Evolutionary conservation across 2,329 filamentous ascomycete genomes (phyloP), one percentile per base, ranked within the genome.

Genomic region (Cercospora sp.): DNA sequence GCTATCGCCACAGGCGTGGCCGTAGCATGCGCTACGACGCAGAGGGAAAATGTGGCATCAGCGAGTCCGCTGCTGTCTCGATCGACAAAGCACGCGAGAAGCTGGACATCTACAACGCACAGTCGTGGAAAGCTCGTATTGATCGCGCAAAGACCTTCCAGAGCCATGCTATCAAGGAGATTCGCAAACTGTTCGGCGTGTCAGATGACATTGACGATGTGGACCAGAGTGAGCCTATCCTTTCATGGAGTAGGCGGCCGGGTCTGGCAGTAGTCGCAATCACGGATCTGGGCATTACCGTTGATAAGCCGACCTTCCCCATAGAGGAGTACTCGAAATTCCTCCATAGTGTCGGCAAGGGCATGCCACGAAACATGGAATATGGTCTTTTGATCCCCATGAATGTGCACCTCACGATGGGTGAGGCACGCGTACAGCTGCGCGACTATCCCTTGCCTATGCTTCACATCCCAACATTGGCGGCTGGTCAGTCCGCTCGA

Each of bases 281-380:
- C 72, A 93, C 89, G 68, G 94, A 99, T 77, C 83, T 99, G 33
- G 90, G 94, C 71, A 85, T 99, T 65, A 84, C 89, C 33, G 85
- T 99, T 68, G 95, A 98, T 79, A 97, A 97, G 78, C 95, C 95
- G 0, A 94, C 92, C 0, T 99, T 99, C 77, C 90, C 93, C 0
- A 83, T 97, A 68, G 84, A 88, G 2, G 89, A 97, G 12, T 88
- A 94, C 64, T 91, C 94, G 0, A 87, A 91, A 16, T 99, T 97
- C 77, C 83, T 99, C 28, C 87, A 97, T 76, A 88, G 88, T 59
- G 90, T 98, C 67, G 95, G 95, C n/a, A 99, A 99, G 81, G 95
- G 95, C 0, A 96, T 99, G 88, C 95, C 95, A 0, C 85, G 88
- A 70, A 90, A 96, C 75, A 99, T 93, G 87, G 84, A 94, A 75